phyloP scores from a whole-genome alignment of 2,329 filamentous ascomycete genomes.

The Magnaporthales sp. region DNA sequence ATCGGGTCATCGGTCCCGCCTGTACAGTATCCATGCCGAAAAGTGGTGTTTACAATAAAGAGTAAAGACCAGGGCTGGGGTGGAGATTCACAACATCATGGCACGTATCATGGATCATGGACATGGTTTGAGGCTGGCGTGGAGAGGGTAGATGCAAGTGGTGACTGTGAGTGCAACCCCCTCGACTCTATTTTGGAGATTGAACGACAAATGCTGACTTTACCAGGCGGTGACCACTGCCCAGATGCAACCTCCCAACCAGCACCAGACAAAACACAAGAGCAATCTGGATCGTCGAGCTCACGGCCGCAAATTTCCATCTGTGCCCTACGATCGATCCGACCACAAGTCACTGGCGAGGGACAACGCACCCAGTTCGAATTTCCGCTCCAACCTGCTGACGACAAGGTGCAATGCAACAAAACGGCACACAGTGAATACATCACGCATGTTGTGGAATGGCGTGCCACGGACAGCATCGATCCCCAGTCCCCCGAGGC shows the following conservation, averaged over 20 bases:
- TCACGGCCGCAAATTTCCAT: background rate
- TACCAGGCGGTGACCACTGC: background rate
- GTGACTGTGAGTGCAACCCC: slow-evolving; percentile 14
- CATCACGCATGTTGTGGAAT: slow-evolving; percentile 39
- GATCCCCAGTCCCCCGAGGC: slow-evolving; percentile 26
- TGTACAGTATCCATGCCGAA: slow-evolving; percentile 43
- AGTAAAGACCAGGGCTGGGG: slow-evolving; percentile 54
- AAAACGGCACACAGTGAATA: slow-evolving; percentile 22
- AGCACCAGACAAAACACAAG: background rate
- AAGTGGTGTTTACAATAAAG: slow-evolving; percentile 50
- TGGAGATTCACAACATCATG: slow-evolving; percentile 18
- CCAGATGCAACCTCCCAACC: background rate
- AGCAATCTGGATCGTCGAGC: background rate
- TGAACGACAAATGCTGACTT: background rate
- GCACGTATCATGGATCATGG: slow-evolving; percentile 39
- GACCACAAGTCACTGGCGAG: slow-evolving; percentile 18
- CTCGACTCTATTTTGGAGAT: background rate
- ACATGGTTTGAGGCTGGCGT: slow-evolving; percentile 58
- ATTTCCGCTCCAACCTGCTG: background rate
- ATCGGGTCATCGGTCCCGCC: slow-evolving; percentile 29
- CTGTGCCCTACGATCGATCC: slow-evolving; percentile 23
- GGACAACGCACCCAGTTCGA: background rate
- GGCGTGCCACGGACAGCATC: slow-evolving; percentile 42
- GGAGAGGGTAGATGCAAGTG: slow-evolving; percentile 40
- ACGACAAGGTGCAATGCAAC: slow-evolving; percentile 38